Evolutionary conservation across 1,284 basidiomycete genomes (phyloP).

Genomic region (Bjerkandera adusta): DNA sequence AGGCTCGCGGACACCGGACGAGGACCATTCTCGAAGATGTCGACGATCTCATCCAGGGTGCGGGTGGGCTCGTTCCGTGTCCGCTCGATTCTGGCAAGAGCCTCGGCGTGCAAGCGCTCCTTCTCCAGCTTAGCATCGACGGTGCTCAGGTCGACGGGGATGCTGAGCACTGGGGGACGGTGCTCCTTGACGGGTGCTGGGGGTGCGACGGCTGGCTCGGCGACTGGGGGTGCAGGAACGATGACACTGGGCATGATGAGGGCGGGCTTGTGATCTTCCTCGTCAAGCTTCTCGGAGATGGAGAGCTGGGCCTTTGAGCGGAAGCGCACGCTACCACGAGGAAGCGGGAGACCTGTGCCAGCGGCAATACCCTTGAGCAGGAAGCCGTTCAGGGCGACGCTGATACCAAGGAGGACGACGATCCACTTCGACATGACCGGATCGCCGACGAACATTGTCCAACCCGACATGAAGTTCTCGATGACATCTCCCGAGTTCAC

Average conservation of each 20-base stretch:
- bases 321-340: constrained; percentile 23
- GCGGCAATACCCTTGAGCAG: constrained; percentile 79
- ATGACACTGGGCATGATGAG: constrained; percentile 12
- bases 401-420: constrained; percentile 83
- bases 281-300: constrained; percentile 25
- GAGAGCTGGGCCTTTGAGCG: constrained; percentile 27
- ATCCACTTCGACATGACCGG: constrained; percentile 97
- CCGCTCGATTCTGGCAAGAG: constrained; percentile 4
- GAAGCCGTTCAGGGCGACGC: constrained; percentile 92
- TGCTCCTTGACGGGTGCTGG: constrained; percentile 12
- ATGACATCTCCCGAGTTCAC: constrained; percentile 39
- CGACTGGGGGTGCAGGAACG: constrained; percentile 17
- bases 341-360: constrained; percentile 28
- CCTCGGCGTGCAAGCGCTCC: constrained; percentile 16
- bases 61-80: constrained; percentile 32
- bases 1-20: constrained; percentile 57
- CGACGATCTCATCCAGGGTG: constrained; percentile 77
- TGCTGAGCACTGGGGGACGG: constrained; percentile 19
- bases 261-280: constrained; percentile 17
- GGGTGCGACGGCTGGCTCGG: constrained; percentile 24
- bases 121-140: constrained; percentile 36
- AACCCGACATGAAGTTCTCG: constrained; percentile 90
- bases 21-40: constrained; percentile 85
- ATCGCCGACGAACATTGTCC: constrained; percentile 94
- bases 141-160: constrained; percentile 31